Evolutionary conservation across 768 basidiomycete species (phyloP), one percentile per base, ranked within the genome.

Genomic region (Lanmaoa rubissima): DNA sequence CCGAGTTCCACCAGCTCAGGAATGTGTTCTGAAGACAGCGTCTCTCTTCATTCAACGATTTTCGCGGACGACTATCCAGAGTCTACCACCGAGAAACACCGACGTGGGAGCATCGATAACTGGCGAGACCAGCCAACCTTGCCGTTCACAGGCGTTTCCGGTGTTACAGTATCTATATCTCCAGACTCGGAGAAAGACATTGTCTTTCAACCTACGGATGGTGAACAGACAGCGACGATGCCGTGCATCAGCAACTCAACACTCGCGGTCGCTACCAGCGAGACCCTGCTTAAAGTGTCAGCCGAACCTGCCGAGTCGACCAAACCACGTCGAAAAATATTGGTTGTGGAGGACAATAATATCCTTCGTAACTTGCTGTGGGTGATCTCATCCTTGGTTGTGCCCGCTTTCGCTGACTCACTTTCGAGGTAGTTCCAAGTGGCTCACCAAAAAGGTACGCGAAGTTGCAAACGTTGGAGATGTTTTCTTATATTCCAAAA

Each of bases 341-440:
- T 97, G 40, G 85, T 96, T 1, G 90, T 96, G 2, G 94, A 97
- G 72, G 95, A 98, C 65, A 97, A 97, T 68, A 81, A 71, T 54
- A 88, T 98, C 54, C 82, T 97, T 56, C 84, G 93, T 50, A 85
- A 82, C 65, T 77, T 97, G 26, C 79, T 97, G 85, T 92, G 73
- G 62, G 90, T 78, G n/a, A 26, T 52, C 31, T 40, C 14, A 14
- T 55, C 38, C 42, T 41, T 48, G 31, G 40, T 58, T 39, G 32
- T 50, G 38, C 41, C 51, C 38, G 19, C 44, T 57, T n/a, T n/a
- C 56, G 10, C 62, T 64, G 24, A 60, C 42, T 51, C 39, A 17
- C 56, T 39, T 51, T 21, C 46, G 58, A 51, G 32, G 38, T 76
- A 73, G 82, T 73, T 63, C 84, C 76, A 77, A 77, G 52, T 92